Evolutionary conservation across 179 eudicot species (phyloP).

Genomic region (Amaranthus tricolor): DNA sequence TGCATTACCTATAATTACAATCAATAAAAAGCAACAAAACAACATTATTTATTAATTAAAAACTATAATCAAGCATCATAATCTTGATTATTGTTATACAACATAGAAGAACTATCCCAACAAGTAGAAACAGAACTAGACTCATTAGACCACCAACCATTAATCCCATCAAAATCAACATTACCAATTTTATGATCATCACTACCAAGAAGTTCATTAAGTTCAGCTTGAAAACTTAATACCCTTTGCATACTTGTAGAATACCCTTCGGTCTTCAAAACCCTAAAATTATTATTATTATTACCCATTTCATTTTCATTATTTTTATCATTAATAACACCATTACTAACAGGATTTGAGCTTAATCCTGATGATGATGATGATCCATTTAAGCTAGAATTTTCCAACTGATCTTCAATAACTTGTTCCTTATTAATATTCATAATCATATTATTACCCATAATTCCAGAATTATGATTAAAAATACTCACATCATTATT

Average conservation of each 20-base stretch:
- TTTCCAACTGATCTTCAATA: slow-evolving; percentile 37
- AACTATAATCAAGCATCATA: slow-evolving; percentile 20
- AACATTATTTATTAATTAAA: neutral
- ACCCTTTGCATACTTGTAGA: slow-evolving; percentile 25
- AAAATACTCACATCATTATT: neutral
- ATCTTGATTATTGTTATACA: slow-evolving; percentile 24
- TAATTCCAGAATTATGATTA: neutral
- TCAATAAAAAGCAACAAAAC: neutral
- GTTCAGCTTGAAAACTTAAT: slow-evolving; percentile 47
- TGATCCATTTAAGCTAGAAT: slow-evolving; percentile 33
- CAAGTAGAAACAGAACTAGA: slow-evolving; percentile 12
- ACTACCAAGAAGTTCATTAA: slow-evolving; percentile 40
- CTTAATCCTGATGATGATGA: slow-evolving; percentile 28
- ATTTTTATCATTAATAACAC: neutral
- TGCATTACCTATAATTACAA: slow-evolving; percentile 11
- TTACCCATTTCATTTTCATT: neutral
- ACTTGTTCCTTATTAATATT: slow-evolving; percentile 12
- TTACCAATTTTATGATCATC: slow-evolving; percentile 11
- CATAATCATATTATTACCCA: neutral
- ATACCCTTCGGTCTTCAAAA: slow-evolving; percentile 17
- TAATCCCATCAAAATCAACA: slow-evolving; percentile 29
- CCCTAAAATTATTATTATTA: slow-evolving; percentile 1
- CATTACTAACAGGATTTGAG: slow-evolving; percentile 18
- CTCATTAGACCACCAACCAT: slow-evolving; percentile 34
- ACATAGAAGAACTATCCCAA: slow-evolving; percentile 29